These are phyloP conservation scores for Neurospora sp. DNA, from an alignment of 495 filamentous ascomycete species.

Conservation along the genomic window DNA sequence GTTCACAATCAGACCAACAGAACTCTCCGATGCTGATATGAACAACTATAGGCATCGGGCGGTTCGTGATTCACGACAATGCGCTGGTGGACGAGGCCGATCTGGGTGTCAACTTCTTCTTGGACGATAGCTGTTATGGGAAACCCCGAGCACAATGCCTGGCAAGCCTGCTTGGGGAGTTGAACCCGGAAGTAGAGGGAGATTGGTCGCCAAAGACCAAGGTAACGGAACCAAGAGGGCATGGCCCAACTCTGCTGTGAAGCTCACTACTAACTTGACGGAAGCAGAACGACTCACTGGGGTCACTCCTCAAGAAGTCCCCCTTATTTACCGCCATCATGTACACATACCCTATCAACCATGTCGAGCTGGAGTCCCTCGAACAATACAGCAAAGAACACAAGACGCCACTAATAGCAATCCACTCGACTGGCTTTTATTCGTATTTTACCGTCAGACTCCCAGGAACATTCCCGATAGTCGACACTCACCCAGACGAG, in stretches of 20 bases:
- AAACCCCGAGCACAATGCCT: constrained; percentile 70
- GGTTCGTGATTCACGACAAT: constrained; percentile 88
- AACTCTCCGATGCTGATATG: not conserved
- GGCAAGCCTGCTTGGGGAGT: constrained; percentile 65
- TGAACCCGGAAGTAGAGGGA: constrained; percentile 93
- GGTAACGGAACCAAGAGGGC: constrained; percentile 11
- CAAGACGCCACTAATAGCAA: constrained; percentile 67
- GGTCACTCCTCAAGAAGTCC: constrained; percentile 35
- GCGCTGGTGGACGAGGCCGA: constrained; percentile 68
- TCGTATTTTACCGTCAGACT: constrained; percentile 71
- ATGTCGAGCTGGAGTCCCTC: constrained; percentile 47
- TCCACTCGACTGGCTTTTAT: constrained; percentile 83
- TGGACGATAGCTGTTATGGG: constrained; percentile 69
- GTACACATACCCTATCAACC: constrained; percentile 57
- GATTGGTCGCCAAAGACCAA: constrained; percentile 39
- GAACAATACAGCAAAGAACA: constrained; percentile 46
- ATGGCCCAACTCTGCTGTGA: not conserved
- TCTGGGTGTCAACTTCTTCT: constrained; percentile 92
- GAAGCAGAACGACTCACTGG: constrained; percentile 4
- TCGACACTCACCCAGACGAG: constrained; percentile 91
- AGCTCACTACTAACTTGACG: constrained; percentile 5
- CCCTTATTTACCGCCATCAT: constrained; percentile 63
- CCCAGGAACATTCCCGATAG: constrained; percentile 74
- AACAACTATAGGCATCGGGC: constrained; percentile 57
- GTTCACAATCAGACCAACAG: not conserved